Percentiles rank a stretch among this genome's conserved stretches.
Evolutionary conservation across 768 basidiomycete genomes (phyloP).

Genomic region (Candolleomyces efflorescens): DNA sequence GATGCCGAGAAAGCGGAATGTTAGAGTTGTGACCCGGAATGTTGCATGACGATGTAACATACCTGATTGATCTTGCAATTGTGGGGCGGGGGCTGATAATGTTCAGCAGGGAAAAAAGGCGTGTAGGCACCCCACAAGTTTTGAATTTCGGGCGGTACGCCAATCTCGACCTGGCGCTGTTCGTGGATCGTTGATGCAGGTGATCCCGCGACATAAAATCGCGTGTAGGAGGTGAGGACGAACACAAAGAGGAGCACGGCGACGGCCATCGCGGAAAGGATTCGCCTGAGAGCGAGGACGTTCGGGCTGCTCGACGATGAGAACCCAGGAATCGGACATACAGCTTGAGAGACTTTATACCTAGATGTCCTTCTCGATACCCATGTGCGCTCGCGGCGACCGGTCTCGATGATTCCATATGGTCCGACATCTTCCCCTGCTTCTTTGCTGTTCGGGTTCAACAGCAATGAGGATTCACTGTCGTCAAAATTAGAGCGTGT

Average conservation of each 20-base stretch:
- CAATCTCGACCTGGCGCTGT: neutral
- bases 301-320: too few species aligned
- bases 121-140: constrained; percentile 57
- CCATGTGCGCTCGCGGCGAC: too few species aligned
- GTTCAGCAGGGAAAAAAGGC: constrained; percentile 48
- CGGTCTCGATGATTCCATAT: too few species aligned
- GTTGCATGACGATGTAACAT: constrained; percentile 7
- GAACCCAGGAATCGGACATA: too few species aligned
- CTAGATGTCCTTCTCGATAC: too few species aligned
- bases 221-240: constrained; percentile 8
- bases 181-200: neutral
- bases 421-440: too few species aligned
- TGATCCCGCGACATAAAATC: neutral
- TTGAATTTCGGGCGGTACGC: constrained; percentile 6
- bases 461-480: too few species aligned
- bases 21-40: neutral
- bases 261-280: neutral
- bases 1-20: constrained; percentile 2
- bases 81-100: constrained; percentile 42
- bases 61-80: constrained; percentile 58
- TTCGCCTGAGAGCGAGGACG: too few species aligned
- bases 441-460: too few species aligned
- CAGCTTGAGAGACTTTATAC: too few species aligned
- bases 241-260: constrained; percentile 4
- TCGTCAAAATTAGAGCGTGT: too few species aligned